Evolutionary conservation across 768 basidiomycete species (phyloP).

Genomic region (Lactarius vividus): DNA sequence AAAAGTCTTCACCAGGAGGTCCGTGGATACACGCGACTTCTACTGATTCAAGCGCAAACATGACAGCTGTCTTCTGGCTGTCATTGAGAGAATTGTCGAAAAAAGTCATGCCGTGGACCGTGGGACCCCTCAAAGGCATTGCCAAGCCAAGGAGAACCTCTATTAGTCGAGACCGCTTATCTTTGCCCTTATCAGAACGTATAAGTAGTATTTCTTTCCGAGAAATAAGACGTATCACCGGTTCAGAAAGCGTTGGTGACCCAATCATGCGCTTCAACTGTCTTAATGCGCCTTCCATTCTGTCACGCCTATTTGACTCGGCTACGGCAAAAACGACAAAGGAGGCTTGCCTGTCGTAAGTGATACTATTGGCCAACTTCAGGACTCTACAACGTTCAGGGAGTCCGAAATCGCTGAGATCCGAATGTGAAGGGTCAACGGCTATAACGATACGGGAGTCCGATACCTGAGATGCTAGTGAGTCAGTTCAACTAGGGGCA

Average conservation of each 20-base stretch:
- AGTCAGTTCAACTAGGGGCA: not conserved
- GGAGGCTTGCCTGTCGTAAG: constrained; percentile 69
- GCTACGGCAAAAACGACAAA: not conserved
- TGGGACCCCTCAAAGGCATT: constrained; percentile 41
- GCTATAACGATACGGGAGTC: constrained; percentile 82
- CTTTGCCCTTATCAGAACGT: constrained; percentile 33
- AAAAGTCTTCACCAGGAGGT: constrained; percentile 69
- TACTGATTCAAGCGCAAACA: constrained; percentile 73
- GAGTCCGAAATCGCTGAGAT: constrained; percentile 66
- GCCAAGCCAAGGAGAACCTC: constrained; percentile 71
- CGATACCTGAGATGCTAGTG: constrained; percentile 53
- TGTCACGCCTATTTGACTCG: constrained; percentile 32
- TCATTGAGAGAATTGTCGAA: constrained; percentile 76
- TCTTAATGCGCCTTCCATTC: constrained; percentile 85
- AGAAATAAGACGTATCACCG: constrained; percentile 9
- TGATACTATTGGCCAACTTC: constrained; percentile 90
- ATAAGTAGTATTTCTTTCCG: not conserved
- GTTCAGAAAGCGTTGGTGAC: constrained; percentile 24
- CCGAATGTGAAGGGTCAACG: constrained; percentile 59
- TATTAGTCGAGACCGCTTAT: constrained; percentile 45
- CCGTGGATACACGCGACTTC: constrained; percentile 95
- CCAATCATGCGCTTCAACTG: constrained; percentile 51
- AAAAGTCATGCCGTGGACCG: constrained; percentile 50
- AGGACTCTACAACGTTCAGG: constrained; percentile 83
- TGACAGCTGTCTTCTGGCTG: constrained; percentile 81